Evolutionary conservation across 1,284 basidiomycete species (phyloP).

Genomic region (Ustilago curta): DNA sequence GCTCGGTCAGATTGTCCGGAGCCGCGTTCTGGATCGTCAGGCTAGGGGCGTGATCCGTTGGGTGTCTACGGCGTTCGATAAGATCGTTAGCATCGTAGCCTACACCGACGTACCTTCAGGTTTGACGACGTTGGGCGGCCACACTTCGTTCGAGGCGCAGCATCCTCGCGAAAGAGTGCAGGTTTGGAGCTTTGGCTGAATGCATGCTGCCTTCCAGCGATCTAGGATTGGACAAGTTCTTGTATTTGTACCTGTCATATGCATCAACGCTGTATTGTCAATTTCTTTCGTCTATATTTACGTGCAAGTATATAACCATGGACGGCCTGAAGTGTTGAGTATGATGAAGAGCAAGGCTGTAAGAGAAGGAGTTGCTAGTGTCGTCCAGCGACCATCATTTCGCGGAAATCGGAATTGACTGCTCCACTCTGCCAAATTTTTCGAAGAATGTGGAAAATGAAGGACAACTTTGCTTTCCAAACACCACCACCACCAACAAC

Average conservation of each 20-base stretch:
- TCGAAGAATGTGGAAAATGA: conserved; percentile 27
- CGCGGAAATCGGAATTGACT: conserved; percentile 22
- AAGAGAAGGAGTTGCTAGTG: background rate
- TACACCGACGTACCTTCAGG: conserved; percentile 4
- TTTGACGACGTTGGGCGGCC: background rate
- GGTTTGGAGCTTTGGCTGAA: conserved; percentile 52
- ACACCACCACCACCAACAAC: background rate
- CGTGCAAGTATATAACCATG: background rate
- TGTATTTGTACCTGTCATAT: conserved; percentile 6
- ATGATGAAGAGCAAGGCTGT: background rate
- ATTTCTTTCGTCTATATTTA: background rate
- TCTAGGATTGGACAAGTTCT: too few species aligned
- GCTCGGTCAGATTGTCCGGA: conserved; percentile 26
- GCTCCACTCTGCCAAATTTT: conserved; percentile 44
- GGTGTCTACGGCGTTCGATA: conserved; percentile 53
- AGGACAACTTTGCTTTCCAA: background rate
- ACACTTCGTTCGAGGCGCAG: background rate
- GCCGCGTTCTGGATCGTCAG: conserved; percentile 20
- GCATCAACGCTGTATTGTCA: background rate
- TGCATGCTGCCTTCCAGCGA: too few species aligned
- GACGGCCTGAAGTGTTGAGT: background rate
- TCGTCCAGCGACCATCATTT: background rate
- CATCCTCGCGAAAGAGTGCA: conserved; percentile 42
- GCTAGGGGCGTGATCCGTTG: conserved; percentile 29
- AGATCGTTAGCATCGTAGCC: conserved; percentile 47